Conservation (phyloP, 129 eudicot species). For the Ambrosia artemisiifolia region DNA sequence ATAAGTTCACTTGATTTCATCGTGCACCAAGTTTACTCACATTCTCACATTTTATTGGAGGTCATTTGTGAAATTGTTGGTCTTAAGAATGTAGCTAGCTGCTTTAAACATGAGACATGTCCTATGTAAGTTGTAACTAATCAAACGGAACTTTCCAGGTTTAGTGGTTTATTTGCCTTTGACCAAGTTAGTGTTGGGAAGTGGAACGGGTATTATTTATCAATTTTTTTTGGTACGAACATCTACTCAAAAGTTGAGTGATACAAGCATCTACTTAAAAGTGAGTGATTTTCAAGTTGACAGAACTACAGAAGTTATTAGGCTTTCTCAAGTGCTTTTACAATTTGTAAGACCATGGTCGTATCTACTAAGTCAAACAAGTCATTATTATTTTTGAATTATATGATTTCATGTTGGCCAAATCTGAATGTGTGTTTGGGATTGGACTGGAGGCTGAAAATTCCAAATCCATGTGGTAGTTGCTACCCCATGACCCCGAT, state of each 20-base stretch:
- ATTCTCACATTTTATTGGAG: not conserved
- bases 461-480: not conserved
- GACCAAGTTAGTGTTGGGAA: not conserved
- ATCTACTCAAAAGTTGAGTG: not conserved
- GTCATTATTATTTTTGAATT: not conserved
- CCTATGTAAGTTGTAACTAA: not conserved
- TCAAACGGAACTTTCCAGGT: not conserved
- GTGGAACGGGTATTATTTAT: not conserved
- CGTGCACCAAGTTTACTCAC: not conserved
- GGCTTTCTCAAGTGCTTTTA: conserved; percentile 6
- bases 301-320: conserved; percentile 4
- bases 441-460: not conserved
- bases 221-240: not conserved
- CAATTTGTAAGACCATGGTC: not conserved
- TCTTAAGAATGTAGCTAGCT: not conserved
- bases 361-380: not conserved
- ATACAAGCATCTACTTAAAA: not conserved
- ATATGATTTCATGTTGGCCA: not conserved
- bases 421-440: not conserved
- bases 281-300: not conserved
- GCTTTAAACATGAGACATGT: not conserved
- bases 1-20: not conserved
- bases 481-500: not conserved
- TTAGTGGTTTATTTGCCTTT: conserved; percentile 2
- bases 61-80: not conserved